These are phyloP conservation scores for Trichoderma koningii DNA, from an alignment of 2,329 filamentous ascomycete species.

Conservation along the genomic window DNA sequence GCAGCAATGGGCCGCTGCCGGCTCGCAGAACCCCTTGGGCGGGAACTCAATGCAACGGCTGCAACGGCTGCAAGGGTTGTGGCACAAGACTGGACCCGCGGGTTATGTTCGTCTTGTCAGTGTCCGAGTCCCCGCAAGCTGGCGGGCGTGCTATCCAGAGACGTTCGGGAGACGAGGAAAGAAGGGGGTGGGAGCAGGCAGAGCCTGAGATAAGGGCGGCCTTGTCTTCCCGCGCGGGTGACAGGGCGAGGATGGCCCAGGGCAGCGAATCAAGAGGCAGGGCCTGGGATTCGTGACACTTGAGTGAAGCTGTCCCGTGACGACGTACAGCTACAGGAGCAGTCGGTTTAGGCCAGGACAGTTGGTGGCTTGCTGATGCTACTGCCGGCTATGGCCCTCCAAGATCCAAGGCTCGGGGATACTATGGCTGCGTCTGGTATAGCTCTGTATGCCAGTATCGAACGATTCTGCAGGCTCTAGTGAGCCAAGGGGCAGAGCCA, in stretches of 20 bases:
- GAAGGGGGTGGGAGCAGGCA: neutral
- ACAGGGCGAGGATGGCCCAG: neutral
- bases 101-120: neutral
- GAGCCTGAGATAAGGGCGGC: neutral
- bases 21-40: neutral
- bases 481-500: too few relatives aligned
- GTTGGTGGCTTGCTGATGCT: neutral
- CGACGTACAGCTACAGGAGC: slow-evolving; percentile 14
- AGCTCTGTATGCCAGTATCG: neutral
- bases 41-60: slow-evolving; percentile 7
- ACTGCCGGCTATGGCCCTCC: neutral
- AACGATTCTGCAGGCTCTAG: neutral
- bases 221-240: slow-evolving; percentile 9
- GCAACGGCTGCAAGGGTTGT: slow-evolving; percentile 11
- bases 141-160: slow-evolving; percentile 15
- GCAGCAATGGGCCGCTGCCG: neutral
- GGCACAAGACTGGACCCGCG: neutral
- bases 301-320: slow-evolving; percentile 24
- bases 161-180: slow-evolving; percentile 1
- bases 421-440: neutral
- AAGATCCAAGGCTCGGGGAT: neutral
- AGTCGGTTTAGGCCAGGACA: neutral
- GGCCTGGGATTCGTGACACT: slow-evolving; percentile 9
- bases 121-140: slow-evolving; percentile 13
- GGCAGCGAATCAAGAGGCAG: slow-evolving; percentile 13